These are phyloP conservation scores for Vicia sativa DNA, from an alignment of 306 rosid genomes.

Conservation along the genomic window DNA sequence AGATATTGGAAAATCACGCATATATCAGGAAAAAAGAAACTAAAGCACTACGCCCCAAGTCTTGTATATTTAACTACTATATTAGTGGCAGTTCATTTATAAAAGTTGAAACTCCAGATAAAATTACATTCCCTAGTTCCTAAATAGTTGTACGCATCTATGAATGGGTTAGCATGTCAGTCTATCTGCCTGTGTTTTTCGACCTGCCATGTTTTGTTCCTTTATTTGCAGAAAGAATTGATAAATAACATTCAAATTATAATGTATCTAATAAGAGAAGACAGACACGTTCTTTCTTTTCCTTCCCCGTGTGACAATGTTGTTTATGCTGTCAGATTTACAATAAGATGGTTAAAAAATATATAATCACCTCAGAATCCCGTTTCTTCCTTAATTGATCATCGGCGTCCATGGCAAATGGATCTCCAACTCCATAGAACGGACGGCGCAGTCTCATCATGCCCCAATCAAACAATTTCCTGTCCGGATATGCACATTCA, in stretches of 20 bases:
- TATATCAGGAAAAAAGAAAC: constrained; percentile 19
- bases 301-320: constrained; percentile 4
- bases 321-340: constrained; percentile 16
- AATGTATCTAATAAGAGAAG: constrained; percentile 26
- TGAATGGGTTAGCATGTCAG: background rate
- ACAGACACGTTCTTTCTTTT: constrained; percentile 1
- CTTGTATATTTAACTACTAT: constrained; percentile 19
- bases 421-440: constrained; percentile 94
- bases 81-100: constrained; percentile 12
- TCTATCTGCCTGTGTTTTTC: constrained; percentile 11
- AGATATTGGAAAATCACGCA: constrained; percentile 32
- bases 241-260: constrained; percentile 3
- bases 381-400: constrained; percentile 90
- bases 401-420: constrained; percentile 89
- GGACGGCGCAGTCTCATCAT: constrained; percentile 89
- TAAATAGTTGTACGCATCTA: background rate
- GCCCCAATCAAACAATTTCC: constrained; percentile 93
- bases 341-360: constrained; percentile 34
- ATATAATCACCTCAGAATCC: constrained; percentile 77
- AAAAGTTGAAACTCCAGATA: constrained; percentile 19
- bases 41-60: constrained; percentile 5
- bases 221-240: constrained; percentile 24
- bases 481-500: constrained; percentile 84
- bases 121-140: constrained; percentile 16
- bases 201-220: constrained; percentile 19